Conservation (phyloP, 768 basidiomycete species). For the Dentipellis sp. region DNA sequence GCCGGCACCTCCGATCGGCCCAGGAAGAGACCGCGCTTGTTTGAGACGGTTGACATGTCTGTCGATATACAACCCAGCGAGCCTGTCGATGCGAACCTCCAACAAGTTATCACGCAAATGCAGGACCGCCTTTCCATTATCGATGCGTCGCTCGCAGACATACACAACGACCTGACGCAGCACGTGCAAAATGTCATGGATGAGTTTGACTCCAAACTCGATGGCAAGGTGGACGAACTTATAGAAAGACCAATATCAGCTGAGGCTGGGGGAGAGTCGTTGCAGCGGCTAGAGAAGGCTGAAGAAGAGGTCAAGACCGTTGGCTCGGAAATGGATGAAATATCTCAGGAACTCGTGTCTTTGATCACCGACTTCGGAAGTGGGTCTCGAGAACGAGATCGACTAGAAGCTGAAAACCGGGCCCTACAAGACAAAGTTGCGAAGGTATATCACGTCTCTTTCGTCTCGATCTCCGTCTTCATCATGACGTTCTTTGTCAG, state of each 20-base stretch:
- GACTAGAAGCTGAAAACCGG: constrained; percentile 14
- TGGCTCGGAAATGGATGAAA: constrained; percentile 9
- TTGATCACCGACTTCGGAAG: no score
- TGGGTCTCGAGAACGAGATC: neutral
- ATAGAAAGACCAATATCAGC: constrained; percentile 1
- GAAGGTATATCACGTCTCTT: constrained; percentile 13
- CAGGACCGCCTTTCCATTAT: constrained; percentile 7
- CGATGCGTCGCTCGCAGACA: constrained; percentile 8
- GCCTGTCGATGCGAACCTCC: neutral
- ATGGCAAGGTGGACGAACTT: constrained; percentile 13
- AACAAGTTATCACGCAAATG: constrained; percentile 6
- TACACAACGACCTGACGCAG: constrained; percentile 12
- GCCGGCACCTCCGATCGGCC: neutral
- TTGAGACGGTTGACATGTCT: neutral
- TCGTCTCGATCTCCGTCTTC: neutral
- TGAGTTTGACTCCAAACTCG: constrained; percentile 7
- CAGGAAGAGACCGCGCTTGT: neutral
- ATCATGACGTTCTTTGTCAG: neutral
- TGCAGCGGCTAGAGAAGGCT: constrained; percentile 1
- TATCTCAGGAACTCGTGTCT: neutral
- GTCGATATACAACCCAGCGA: constrained; percentile 4
- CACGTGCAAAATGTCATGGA: constrained; percentile 8
- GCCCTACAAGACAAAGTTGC: constrained; percentile 9
- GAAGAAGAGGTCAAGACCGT: constrained; percentile 3
- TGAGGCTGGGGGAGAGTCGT: neutral